Evolutionary conservation across 176 grass and related monocot genomes (phyloP), one percentile per base, ranked within the genome.

Genomic region (Canna indica): DNA sequence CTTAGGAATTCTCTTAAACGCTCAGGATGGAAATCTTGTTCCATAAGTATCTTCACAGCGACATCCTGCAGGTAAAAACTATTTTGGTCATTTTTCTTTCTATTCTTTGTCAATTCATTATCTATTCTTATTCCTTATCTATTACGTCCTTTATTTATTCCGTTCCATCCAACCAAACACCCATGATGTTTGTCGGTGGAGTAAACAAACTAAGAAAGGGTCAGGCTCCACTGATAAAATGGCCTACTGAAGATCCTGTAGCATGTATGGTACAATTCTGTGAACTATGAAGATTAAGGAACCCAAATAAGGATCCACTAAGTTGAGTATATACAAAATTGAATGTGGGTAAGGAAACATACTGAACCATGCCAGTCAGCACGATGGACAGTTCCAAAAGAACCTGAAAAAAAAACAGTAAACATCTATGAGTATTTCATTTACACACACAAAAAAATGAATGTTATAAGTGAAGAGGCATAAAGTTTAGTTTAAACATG

Each of bases 281-380:
- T 36, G 18, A 35, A 1, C 3, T 72, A 14, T 36, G 52, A 72
- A 7, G 45, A 30, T 1, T 71, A 11, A 34, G n/a, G 10, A 65
- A 28, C 18, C 33, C 33, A 61, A 31, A 16, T 68, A n/a, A 36
- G 28, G 17, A 65, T n/a, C 33, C 11, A 29, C 18, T 8, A 26
- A 18, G n/a, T 31, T 7, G 16, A 20, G 7, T 5, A 29, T 47
- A 70, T 18, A 70, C 13, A 46, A 70, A 18, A 10, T 45, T 30
- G 36, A 60, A 56, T 20, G 46, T 47, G 24, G 47, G n/a, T 46
- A 36, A 58, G 60, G 61, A 22, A 73, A 61, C 86, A 82, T 92
- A 97, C 94, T 80, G 94, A 97, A 79, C 94, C 89, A 92, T 97
- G 86, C 94, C 89, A 97, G 61, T 97, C 94, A 85, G 94, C 94